Conservation (phyloP, 1,139 yeast species). For the Debaryomycetaceae sp. region DNA sequence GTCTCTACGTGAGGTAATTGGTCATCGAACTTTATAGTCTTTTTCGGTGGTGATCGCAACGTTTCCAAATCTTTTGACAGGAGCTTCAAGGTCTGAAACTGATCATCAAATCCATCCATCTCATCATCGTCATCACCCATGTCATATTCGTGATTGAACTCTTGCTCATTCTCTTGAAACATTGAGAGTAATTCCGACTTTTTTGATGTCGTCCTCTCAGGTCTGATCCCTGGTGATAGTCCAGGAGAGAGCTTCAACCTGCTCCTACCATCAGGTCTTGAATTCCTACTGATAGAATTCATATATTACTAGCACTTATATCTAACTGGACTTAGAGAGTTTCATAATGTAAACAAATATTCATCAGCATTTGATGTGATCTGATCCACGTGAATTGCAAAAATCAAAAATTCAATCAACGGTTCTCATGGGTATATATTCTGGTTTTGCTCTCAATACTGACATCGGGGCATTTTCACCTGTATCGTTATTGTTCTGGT, state of each 20-base stretch:
- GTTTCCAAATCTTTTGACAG: slow-evolving; percentile 14
- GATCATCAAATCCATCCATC: slow-evolving; percentile 15
- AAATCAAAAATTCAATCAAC: neutral
- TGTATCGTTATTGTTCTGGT: slow-evolving; percentile 60
- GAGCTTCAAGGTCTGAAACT: slow-evolving; percentile 23
- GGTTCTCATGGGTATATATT: slow-evolving; percentile 2
- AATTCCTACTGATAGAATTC: slow-evolving; percentile 4
- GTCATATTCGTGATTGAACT: slow-evolving; percentile 3
- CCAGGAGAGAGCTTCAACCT: slow-evolving; percentile 12
- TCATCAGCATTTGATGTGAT: neutral
- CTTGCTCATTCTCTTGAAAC: slow-evolving; percentile 6
- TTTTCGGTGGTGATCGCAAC: slow-evolving; percentile 6
- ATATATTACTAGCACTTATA: slow-evolving; percentile 3
- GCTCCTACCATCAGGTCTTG: slow-evolving; percentile 6
- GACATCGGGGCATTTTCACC: slow-evolving; percentile 36
- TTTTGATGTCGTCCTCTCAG: slow-evolving; percentile 4
- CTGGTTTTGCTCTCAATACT: slow-evolving; percentile 17
- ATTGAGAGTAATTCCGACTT: slow-evolving; percentile 10
- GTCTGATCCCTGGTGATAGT: slow-evolving; percentile 4
- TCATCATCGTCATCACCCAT: slow-evolving; percentile 3
- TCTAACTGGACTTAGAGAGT: neutral
- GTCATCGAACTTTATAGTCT: slow-evolving; percentile 3
- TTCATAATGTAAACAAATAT: slow-evolving; percentile 2
- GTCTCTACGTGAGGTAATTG: neutral
- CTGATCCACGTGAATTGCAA: slow-evolving; percentile 1